Percentiles rank a stretch among this genome's conserved stretches.
These are phyloP conservation scores for Calocera viscosa DNA, from an alignment of 768 basidiomycete species.

Conservation along the genomic window DNA sequence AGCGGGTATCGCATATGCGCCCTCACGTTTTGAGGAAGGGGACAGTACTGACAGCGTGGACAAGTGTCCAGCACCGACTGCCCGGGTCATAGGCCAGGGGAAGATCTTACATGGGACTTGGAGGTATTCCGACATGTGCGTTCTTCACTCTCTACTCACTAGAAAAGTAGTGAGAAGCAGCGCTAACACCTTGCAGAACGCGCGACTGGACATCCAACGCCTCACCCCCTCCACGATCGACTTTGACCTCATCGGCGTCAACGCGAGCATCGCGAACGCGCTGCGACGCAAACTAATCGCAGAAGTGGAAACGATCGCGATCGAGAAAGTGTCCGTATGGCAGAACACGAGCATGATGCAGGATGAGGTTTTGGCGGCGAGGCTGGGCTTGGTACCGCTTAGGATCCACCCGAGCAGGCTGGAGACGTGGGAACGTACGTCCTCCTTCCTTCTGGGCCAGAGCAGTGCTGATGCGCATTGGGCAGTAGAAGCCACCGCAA, in stretches of 20 bases:
- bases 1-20: constrained; percentile 18
- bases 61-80: constrained; percentile 81
- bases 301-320: constrained; percentile 79
- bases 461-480: neutral
- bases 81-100: constrained; percentile 75
- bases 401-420: constrained; percentile 70
- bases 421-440: constrained; percentile 25
- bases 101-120: constrained; percentile 78
- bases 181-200: constrained; percentile 41
- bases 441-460: neutral
- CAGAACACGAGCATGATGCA: constrained; percentile 89
- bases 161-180: neutral
- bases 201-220: constrained; percentile 61
- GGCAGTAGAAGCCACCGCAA: constrained; percentile 42
- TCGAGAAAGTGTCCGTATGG: constrained; percentile 85
- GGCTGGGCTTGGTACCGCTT: constrained; percentile 84
- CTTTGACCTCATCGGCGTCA: constrained; percentile 90
- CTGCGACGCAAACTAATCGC: constrained; percentile 84
- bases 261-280: constrained; percentile 92
- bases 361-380: constrained; percentile 85
- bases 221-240: constrained; percentile 76
- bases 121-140: constrained; percentile 62
- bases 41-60: neutral
- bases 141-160: neutral
- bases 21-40: neutral